Evolutionary conservation across 2,329 filamentous ascomycete genomes (phyloP), one percentile per base, ranked within the genome.

Genomic region (Colletotrichum aenigma): DNA sequence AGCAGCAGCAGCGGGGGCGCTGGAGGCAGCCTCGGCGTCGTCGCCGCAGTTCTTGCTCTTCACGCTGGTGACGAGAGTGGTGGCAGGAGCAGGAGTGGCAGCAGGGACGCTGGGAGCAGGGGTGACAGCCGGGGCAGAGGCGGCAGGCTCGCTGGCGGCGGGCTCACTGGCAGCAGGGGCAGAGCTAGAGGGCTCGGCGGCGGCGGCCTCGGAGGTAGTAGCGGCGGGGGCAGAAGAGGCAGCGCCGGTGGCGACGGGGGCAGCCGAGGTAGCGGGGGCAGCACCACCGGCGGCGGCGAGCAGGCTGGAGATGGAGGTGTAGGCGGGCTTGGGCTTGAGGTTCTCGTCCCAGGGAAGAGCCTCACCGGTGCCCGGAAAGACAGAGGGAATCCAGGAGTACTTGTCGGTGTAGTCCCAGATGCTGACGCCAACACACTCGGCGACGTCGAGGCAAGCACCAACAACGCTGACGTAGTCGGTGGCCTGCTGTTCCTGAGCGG

Each of bases 401-500:
- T 77, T 71, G 74, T 86, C 85, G 6, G 80, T 82, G 70, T 81
- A 84, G 80, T 84, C 82, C 84, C 84, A 86, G 26, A 85, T 79
- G 8, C 84, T 85, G 16, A 87, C 80, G 15, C 85, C 85, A 10
- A 87, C 83, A 64, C 85, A 87, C 68, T 78, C 67, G 34, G 76
- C 34, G 16, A 74, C 64, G 30, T 82, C 81, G 30, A 84, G 67
- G 70, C 83, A 85, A 8, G 81, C 80, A 24, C 79, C 80, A 6
- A 84, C 81, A 2, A 81, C 80, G n/a, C 76, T 70, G 10, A 80
- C 84, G 75, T 90, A 91, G 64, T 87, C 86, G 12, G 76, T 77
- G 0, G 86, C 85, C 82, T 91, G 90, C 75, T 86, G 83, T 26
- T 82, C 79, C 32, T 86, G 80, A 66, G 84, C 84, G 6, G 83